These are phyloP conservation scores for Filobasidium uniguttulatum DNA, from an alignment of 1,284 basidiomycete genomes.

Conservation along the genomic window DNA sequence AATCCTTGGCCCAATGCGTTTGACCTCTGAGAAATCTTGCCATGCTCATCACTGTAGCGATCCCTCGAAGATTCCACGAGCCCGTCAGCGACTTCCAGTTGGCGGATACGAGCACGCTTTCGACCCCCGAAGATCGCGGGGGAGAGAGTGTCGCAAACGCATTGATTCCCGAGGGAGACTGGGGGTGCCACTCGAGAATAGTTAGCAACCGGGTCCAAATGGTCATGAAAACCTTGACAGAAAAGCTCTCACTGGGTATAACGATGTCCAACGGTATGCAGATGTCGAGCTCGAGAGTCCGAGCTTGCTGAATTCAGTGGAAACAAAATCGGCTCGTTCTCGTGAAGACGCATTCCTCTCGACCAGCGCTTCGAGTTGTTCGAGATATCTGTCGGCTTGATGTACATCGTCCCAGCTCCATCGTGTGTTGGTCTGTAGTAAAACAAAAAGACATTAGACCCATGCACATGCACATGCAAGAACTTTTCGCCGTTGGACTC, in stretches of 20 bases:
- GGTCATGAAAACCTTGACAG: not conserved
- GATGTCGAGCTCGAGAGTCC: slow-evolving; percentile 51
- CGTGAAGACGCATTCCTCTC: slow-evolving; percentile 51
- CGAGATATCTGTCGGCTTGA: slow-evolving; percentile 61
- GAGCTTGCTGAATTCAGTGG: slow-evolving; percentile 48
- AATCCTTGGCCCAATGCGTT: slow-evolving; percentile 85
- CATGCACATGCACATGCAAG: not conserved
- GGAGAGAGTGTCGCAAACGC: slow-evolving; percentile 68
- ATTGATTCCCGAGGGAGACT: slow-evolving; percentile 52
- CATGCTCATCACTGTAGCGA: slow-evolving; percentile 67
- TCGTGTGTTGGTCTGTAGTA: slow-evolving; percentile 60
- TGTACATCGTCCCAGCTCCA: slow-evolving; percentile 82
- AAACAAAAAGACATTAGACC: not conserved
- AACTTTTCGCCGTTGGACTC: slow-evolving; percentile 15
- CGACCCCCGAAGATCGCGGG: slow-evolving; percentile 73
- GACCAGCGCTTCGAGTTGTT: slow-evolving; percentile 50
- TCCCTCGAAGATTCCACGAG: slow-evolving; percentile 61
- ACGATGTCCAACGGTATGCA: slow-evolving; percentile 17
- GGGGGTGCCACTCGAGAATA: not conserved
- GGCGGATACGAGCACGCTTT: slow-evolving; percentile 78
- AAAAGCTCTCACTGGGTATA: not conserved
- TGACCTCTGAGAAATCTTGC: slow-evolving; percentile 69
- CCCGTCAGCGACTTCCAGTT: slow-evolving; percentile 58
- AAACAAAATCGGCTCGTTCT: slow-evolving; percentile 45
- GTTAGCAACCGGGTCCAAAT: too few relatives aligned